Conservation (phyloP, 495 filamentous ascomycete species). For the Lasiosphaeria miniovina region DNA sequence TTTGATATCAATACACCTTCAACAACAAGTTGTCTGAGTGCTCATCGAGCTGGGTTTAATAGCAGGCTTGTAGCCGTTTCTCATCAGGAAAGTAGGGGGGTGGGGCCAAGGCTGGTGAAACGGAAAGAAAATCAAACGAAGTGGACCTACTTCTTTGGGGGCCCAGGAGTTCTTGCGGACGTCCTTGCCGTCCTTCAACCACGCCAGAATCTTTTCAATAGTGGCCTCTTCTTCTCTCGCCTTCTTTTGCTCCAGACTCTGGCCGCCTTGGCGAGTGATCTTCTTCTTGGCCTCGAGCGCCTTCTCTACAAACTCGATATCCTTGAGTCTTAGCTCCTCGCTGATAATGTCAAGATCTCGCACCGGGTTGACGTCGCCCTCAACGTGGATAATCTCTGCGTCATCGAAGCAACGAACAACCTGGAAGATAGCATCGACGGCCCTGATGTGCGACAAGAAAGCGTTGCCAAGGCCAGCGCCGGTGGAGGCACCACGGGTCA, state of each 20-base stretch:
- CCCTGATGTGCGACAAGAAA: slow-evolving; percentile 98
- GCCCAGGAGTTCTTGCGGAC: slow-evolving; percentile 85
- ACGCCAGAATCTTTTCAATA: slow-evolving; percentile 79
- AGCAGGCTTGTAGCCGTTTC: slow-evolving; percentile 91
- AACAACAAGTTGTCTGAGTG: slow-evolving; percentile 60
- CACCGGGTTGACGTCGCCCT: slow-evolving; percentile 94
- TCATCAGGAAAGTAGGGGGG: slow-evolving; percentile 72
- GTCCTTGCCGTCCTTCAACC: slow-evolving; percentile 83
- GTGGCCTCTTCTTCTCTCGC: slow-evolving; percentile 91
- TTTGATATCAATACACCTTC: slow-evolving; percentile 82
- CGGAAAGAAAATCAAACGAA: slow-evolving; percentile 9
- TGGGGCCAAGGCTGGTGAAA: neutral
- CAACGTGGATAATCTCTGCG: slow-evolving; percentile 98
- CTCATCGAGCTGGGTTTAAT: slow-evolving; percentile 99
- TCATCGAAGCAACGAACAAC: slow-evolving; percentile 99
- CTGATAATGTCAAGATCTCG: slow-evolving; percentile 95
- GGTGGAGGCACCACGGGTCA: slow-evolving; percentile 93
- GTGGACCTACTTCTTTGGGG: slow-evolving; percentile 85
- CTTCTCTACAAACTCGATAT: slow-evolving; percentile 98
- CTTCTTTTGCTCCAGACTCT: slow-evolving; percentile 98
- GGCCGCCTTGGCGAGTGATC: slow-evolving; percentile 89
- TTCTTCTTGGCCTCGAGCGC: slow-evolving; percentile 84
- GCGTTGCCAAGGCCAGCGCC: slow-evolving; percentile 97
- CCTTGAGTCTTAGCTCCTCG: slow-evolving; percentile 95
- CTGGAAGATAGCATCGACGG: slow-evolving; percentile 99